These are phyloP conservation scores for Debaryomycetaceae sp. DNA, from an alignment of 1,139 yeast species.

Conservation along the genomic window DNA sequence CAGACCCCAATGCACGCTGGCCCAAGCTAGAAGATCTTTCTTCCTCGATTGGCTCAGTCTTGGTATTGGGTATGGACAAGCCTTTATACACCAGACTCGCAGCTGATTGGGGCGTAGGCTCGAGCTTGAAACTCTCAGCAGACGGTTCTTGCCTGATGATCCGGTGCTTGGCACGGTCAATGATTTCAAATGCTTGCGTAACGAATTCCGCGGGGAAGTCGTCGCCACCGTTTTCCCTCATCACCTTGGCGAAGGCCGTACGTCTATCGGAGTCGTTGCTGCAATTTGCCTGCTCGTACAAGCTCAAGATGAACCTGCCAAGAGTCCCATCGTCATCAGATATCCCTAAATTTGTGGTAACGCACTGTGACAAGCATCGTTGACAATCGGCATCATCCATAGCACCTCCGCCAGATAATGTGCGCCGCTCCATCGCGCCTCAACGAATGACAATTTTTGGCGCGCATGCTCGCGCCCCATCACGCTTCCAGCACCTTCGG, in stretches of 20 bases:
- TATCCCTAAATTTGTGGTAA: slow-evolving; percentile 11
- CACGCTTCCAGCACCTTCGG: too few species aligned
- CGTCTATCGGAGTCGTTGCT: slow-evolving; percentile 9
- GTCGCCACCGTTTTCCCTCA: slow-evolving; percentile 63
- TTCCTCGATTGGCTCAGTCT: slow-evolving; percentile 3
- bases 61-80: slow-evolving; percentile 14
- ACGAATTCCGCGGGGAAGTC: slow-evolving; percentile 46
- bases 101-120: too few species aligned
- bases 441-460: too few species aligned
- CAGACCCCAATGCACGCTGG: background rate
- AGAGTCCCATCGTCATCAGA: slow-evolving; percentile 42
- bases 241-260: slow-evolving; percentile 34
- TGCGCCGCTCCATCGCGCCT: too few species aligned
- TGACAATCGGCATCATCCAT: too few species aligned
- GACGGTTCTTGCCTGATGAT: slow-evolving; percentile 11
- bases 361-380: slow-evolving; percentile 8
- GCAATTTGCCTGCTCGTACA: slow-evolving; percentile 36
- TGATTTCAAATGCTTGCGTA: slow-evolving; percentile 26
- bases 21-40: slow-evolving; percentile 5
- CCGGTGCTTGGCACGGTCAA: slow-evolving; percentile 18
- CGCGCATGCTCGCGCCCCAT: too few species aligned
- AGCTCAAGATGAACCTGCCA: slow-evolving; percentile 52
- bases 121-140: too few species aligned
- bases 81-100: slow-evolving; percentile 15
- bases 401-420: too few species aligned